Base-by-base conservation (phyloP, 371 early-diverging fungal genomes). In the Chytridiales sp. region DNA sequence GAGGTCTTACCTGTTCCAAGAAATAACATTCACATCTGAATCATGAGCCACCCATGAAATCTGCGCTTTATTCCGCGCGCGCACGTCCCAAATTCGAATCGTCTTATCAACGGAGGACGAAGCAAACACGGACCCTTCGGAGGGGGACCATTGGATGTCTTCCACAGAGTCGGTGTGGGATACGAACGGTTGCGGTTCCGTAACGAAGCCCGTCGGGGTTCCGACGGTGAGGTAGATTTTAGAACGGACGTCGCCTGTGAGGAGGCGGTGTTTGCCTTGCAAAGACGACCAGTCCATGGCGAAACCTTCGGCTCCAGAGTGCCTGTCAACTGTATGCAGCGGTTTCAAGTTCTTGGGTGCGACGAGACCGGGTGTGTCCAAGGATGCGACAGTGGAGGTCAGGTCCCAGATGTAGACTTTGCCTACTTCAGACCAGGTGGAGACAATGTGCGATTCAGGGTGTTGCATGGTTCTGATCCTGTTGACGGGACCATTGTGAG, bases 141-240 rank as follows among this genome's bases (percentile, higher is more conserved):
- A 77, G 26, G 95, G 94, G 0, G 95, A 93, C 95, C 96, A 96
- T 74, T 96, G 96, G 44, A 98, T 60, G 76, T 98, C 98, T 71
- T 98, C 98, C 4, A 96, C 86, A 30, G 93, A 93, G 15, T 84
- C 82, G 43, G 77, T 80, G 67, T 95, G 96, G 43, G 91, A 95
- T 32, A 72, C 76, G 76, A 91, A 94, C 4, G 92, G 81, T 19
- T 76, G 77, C 30, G 81, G 67, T 44, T 92, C 92, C 9, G 94
- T 87, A 3, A 69, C 73, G 63, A 84, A 86, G 19, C 80, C 68
- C 24, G 85, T 69, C 21, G 75, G 85, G 73, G 48, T 87, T 57
- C 67, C 62, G 30, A 57, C 42, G 0, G 9, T 79, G 43, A 92
- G 80, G 70, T 85, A 93, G 53, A 97, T 95, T 35, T 84, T 76